These are phyloP conservation scores for Komagataella mondaviorum DNA, from an alignment of 805 yeast genomes.

Conservation along the genomic window DNA sequence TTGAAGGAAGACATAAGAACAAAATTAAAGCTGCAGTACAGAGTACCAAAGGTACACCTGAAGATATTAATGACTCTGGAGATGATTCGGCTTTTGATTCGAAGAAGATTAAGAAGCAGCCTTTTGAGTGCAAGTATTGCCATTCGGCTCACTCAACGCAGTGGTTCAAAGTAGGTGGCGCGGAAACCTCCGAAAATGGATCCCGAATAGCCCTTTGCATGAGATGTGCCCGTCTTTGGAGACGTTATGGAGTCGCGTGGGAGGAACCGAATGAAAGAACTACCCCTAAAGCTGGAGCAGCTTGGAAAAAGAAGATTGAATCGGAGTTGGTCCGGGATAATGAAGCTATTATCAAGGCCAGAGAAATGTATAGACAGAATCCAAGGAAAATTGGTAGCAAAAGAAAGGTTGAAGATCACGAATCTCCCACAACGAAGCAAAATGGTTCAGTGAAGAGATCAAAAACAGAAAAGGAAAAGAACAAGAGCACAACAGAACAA, in stretches of 20 bases:
- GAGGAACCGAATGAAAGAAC: conserved; percentile 56
- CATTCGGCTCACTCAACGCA: conserved; percentile 34
- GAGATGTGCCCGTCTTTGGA: conserved; percentile 86
- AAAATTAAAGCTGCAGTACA: conserved; percentile 25
- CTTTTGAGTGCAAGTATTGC: conserved; percentile 65
- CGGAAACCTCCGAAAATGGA: conserved; percentile 22
- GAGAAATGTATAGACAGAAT: conserved; percentile 19
- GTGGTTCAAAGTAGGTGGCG: conserved; percentile 69
- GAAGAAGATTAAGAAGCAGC: conserved; percentile 27
- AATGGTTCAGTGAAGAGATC: background rate
- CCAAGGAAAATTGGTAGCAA: conserved; percentile 8
- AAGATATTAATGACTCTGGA: conserved; percentile 35
- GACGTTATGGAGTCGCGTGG: conserved; percentile 83
- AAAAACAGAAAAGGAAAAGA: background rate
- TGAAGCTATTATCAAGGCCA: conserved; percentile 34
- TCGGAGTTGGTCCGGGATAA: conserved; percentile 55
- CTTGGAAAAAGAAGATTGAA: conserved; percentile 53
- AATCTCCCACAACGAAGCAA: background rate
- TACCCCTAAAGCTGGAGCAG: conserved; percentile 28
- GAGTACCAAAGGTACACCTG: conserved; percentile 9
- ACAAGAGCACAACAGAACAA: background rate
- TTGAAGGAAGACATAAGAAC: conserved; percentile 55
- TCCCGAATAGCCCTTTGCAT: conserved; percentile 50
- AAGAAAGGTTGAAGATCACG: background rate
- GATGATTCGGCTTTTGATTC: conserved; percentile 65